Percentiles rank a stretch among this genome's conserved stretches.
Evolutionary conservation across 257 asterid species (phyloP).

Genomic region (Solanum pennellii): DNA sequence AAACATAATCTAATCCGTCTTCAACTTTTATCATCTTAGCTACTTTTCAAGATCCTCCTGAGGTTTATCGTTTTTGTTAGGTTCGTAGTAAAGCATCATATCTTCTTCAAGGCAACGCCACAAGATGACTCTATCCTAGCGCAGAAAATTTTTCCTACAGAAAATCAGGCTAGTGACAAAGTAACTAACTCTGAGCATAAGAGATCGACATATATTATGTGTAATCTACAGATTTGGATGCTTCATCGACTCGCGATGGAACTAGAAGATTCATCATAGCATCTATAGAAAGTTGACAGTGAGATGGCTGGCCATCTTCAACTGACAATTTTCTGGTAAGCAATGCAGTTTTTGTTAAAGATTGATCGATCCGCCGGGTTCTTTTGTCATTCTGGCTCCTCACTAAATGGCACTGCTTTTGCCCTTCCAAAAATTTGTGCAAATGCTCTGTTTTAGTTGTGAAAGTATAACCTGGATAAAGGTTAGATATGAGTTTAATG

Average conservation of each 20-base stretch:
- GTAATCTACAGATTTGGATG: neutral
- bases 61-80: constrained; percentile 26
- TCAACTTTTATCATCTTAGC: neutral
- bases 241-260: neutral
- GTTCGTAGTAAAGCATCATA: constrained; percentile 89
- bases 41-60: neutral
- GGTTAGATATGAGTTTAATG: no score
- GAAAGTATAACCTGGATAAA: no score
- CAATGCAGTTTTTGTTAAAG: neutral
- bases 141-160: neutral
- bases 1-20: neutral
- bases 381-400: neutral
- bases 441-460: no score
- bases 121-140: constrained; percentile 13
- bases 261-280: neutral
- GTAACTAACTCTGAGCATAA: neutral
- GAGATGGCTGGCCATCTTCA: neutral
- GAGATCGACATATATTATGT: neutral
- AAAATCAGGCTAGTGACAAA: neutral
- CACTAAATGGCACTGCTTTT: neutral
- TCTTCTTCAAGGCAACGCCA: constrained; percentile 68
- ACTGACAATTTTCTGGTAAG: neutral
- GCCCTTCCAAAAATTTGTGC: neutral
- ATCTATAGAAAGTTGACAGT: neutral
- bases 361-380: neutral